Conservation (phyloP, 305 asterid genomes). For the Fraxinus albicans region DNA sequence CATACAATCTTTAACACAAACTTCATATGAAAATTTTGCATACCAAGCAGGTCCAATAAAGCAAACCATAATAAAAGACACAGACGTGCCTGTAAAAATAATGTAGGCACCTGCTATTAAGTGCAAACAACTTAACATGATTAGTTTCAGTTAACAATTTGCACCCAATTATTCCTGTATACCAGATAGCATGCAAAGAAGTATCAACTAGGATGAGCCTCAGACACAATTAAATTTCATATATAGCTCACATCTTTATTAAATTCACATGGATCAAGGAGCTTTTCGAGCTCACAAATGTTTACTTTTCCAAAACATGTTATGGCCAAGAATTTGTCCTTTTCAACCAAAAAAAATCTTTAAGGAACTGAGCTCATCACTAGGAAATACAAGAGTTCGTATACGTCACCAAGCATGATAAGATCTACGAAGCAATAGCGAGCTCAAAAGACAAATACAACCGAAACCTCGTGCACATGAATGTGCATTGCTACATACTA, state of each 20-base stretch:
- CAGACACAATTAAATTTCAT: background rate
- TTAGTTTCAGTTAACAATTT: background rate
- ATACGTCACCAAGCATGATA: background rate
- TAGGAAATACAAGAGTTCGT: background rate
- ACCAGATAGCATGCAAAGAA: background rate
- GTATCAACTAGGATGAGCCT: background rate
- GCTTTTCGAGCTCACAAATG: background rate
- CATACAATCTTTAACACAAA: background rate
- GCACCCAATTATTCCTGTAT: background rate
- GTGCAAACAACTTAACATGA: background rate
- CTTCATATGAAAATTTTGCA: background rate
- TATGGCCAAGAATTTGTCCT: background rate
- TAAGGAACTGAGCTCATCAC: background rate
- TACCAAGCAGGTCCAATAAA: background rate
- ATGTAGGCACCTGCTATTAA: background rate
- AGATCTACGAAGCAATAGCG: background rate
- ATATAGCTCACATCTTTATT: background rate
- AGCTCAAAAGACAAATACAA: background rate
- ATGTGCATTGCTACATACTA: background rate
- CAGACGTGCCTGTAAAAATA: background rate
- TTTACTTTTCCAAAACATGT: background rate
- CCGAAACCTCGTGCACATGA: background rate
- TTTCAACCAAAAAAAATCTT: background rate
- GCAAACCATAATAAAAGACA: background rate
- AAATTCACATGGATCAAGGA: background rate